Evolutionary conservation across 148 eudicot species (phyloP), one percentile per base, ranked within the genome.

Genomic region (Vaccinium darrowii): DNA sequence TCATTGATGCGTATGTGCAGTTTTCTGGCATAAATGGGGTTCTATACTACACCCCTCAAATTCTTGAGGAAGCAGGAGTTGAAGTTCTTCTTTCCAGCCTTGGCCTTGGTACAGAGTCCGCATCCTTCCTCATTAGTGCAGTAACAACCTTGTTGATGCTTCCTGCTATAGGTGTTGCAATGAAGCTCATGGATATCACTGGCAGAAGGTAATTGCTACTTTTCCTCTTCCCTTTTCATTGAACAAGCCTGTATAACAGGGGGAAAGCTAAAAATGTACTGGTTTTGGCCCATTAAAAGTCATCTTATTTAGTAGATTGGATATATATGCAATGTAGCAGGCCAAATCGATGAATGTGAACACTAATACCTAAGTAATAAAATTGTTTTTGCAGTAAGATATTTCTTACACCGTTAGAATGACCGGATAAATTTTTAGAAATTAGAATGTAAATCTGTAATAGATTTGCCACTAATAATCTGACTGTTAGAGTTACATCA

Each of bases 1-100:
- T 19, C 62, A 47, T 84, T 60, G 58, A 27, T 65, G 3, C 56
- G 78, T 81, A 23, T 62, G 11, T 88, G 88, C 95, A 94, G 97
- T 90, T 94, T 82, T 88, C 97, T 85, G 97, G 97, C 77, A 94
- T 94, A 25, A 94, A 91, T 63, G 97, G 97, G 73, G 92, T 94
- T 60, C 79, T 94, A 74, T 94, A 94, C 87, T 94, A 94, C 85
- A 94, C 97, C 14, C 97, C 97, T 49, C 94, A 91, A 89, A 94
- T 94, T 81, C 91, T 94, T 12, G 92, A 94, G 81, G 88, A 94
- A 67, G 97, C 97, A 16, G 97, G 97, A 43, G 97, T 94, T 13
- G 92, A 85, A 86, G 94, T 92, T 84, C 95, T 94, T 80, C 92
- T 92, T 6, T 78, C 90, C 8, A 78, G 84, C 85, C 86, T 91